Base-by-base conservation (phyloP, 768 basidiomycete species). In the Boletus subcaerulescens region DNA sequence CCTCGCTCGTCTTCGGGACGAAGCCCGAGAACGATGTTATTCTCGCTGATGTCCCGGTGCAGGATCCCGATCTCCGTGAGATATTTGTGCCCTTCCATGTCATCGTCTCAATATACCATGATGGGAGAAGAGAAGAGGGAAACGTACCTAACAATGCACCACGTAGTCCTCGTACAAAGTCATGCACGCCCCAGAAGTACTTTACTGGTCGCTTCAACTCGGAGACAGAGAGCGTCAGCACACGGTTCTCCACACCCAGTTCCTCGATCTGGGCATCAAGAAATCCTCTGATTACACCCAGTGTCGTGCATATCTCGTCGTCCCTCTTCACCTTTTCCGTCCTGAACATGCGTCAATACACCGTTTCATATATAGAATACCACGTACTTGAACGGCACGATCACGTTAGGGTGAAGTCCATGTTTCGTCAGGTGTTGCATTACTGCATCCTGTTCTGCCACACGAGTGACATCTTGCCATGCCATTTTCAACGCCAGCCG, bases 1-100 rank as follows among this genome's bases (percentile, higher is more conserved):
- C 70, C 71, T 35, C 58, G 29, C 26, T 53, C 36, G 12, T 46
- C 45, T 8, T 20, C 15, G 33, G 52, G 52, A 39, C 22, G 14
- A 22, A 53, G 7, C 0, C 36, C 45, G 1, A 53, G 52, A 18
- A 41, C 17, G 6, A 53, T 53, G 11, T 53, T 46, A 11, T 53
- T 45, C 39, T 46, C 52, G 38, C 38, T 46, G 22, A 53, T 32
- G 4, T 52, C 45, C 5, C 52, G 52, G 29, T 46, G 45, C 31
- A 40, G 18, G 9, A 52, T 46, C 10, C 52, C 45, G 10, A 40
- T 40, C 1, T n/a, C n/a, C 22, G 45, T 52, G 1, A 46, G 38
- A 17, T 26, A 52, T 52, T 40, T 3, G 13, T 52, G 51, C 5
- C 44, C 44, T 52, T 36, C 13, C 36, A 17, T 20, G 5, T 12